These are phyloP conservation scores for Favolaschia claudopus DNA, from an alignment of 768 basidiomycete species.

Conservation along the genomic window DNA sequence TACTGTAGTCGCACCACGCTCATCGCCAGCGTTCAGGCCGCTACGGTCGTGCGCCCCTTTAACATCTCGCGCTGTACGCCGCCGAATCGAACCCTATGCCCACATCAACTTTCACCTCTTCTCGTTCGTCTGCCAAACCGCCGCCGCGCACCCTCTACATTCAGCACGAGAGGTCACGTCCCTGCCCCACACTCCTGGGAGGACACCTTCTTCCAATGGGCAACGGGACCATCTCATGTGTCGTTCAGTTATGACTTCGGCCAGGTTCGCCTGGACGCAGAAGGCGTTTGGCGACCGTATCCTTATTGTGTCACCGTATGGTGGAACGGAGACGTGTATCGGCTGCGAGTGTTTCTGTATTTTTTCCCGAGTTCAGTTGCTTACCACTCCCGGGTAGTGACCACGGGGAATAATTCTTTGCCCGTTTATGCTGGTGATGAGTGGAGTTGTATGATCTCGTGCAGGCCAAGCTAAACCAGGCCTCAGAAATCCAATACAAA, in stretches of 20 bases:
- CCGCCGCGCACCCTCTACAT: no score
- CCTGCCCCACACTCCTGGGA: no score
- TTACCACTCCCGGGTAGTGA: conserved; percentile 52
- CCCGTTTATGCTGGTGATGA: conserved; percentile 54
- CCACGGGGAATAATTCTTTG: conserved; percentile 37
- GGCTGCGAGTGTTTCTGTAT: no score
- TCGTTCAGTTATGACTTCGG: conserved; percentile 52
- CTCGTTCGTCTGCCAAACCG: no score
- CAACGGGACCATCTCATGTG: conserved; percentile 58
- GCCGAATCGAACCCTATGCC: no score
- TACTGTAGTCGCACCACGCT: no score
- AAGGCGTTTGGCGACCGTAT: conserved; percentile 46
- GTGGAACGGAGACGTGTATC: conserved; percentile 62
- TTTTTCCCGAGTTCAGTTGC: no score
- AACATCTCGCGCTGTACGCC: no score
- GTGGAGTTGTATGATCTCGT: conserved; percentile 5
- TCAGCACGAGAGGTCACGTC: no score
- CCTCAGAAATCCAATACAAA: conserved; percentile 52
- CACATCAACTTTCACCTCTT: no score
- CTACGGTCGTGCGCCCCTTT: no score
- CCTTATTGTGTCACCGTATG: conserved; percentile 47
- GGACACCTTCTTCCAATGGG: conserved; percentile 75
- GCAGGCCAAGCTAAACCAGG: neutral
- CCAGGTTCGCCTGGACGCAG: conserved; percentile 54
- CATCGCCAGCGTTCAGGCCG: no score